These are phyloP conservation scores for Nicotiana noctiflora DNA, from an alignment of 257 asterid species.

Conservation along the genomic window DNA sequence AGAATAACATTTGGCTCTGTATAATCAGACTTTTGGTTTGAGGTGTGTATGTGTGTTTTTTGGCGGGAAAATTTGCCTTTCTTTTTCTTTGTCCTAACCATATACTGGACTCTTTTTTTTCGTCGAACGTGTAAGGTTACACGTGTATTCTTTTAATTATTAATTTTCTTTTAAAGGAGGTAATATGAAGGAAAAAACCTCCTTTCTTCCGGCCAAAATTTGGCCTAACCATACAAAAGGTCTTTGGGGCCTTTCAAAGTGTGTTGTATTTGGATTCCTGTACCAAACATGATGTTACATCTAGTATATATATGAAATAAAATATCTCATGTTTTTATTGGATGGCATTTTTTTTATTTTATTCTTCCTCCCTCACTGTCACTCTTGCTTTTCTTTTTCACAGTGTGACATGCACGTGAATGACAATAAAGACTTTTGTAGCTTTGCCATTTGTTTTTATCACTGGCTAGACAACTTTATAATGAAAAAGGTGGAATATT, in stretches of 20 bases:
- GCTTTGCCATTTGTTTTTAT: slow-evolving; percentile 69
- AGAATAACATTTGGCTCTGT: background rate
- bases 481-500: slow-evolving; percentile 14
- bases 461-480: slow-evolving; percentile 12
- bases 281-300: slow-evolving; percentile 10
- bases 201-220: slow-evolving; percentile 40
- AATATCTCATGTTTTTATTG: background rate
- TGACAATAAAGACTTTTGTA: slow-evolving; percentile 65
- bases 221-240: slow-evolving; percentile 60
- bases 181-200: background rate
- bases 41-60: slow-evolving; percentile 50
- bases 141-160: slow-evolving; percentile 26
- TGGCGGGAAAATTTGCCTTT: slow-evolving; percentile 44
- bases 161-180: slow-evolving; percentile 8
- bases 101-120: slow-evolving; percentile 34
- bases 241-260: slow-evolving; percentile 78
- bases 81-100: slow-evolving; percentile 38
- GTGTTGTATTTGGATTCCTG: slow-evolving; percentile 48
- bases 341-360: background rate
- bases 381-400: background rate
- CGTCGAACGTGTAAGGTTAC: slow-evolving; percentile 36
- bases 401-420: slow-evolving; percentile 69
- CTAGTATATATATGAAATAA: background rate
- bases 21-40: background rate
- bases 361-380: background rate